Base-by-base conservation (phyloP, 225 moss, liverwort and hornwort genomes). In the Antitrichia curtipendula region DNA sequence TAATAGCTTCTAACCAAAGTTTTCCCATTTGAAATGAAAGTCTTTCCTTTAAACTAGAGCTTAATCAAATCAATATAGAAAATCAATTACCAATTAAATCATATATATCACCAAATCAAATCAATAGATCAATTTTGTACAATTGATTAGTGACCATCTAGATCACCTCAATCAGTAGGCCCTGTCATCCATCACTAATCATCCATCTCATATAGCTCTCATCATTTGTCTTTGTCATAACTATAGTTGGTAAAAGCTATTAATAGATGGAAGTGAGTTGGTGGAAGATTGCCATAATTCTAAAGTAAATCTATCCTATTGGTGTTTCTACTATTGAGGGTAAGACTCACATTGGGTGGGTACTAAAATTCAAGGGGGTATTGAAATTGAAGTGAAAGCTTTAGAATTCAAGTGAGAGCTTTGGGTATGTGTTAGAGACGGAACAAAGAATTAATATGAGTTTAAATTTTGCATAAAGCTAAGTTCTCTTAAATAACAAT, bases 391-490 rank as follows among this genome's bases (percentile, higher is more conserved):
- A 18, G 18, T 34, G 5, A n/a, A 18, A 34, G 18, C 16, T 34
- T 64, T 64, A 8, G 63, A 64, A 34, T 0, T 65, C 36, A 65
- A 36, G 0, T 20, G 1, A 65, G n/a, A 65, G 21, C 6, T 36
- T 1, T 36, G 6, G 20, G n/a, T 65, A n/a, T 21, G 1, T 20
- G 1, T 65, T 10, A 1, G 5, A 19, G n/a, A 21, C 2, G 5
- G 10, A 65, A n/a, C 6, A 65, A n/a, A 17, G 21, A 6, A n/a
- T 5, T 6, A 65, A 36, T 20, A n/a, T n/a, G 38, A 66, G 1
- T 66, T n/a, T 12, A 66, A n/a, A 38, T 0, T 22, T n/a, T 66
- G 6, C 12, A n/a, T n/a, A 6, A 66, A 66, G 4, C 11, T 66
- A 12, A 12, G 2, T 20, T 22, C 4, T 22, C 1, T 7, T 6